A percentile compares a stretch with the other conserved stretches of the same genome.
These are phyloP conservation scores for Pachysolen tannophilus DNA, from an alignment of 805 yeast species.

Conservation along the genomic window DNA sequence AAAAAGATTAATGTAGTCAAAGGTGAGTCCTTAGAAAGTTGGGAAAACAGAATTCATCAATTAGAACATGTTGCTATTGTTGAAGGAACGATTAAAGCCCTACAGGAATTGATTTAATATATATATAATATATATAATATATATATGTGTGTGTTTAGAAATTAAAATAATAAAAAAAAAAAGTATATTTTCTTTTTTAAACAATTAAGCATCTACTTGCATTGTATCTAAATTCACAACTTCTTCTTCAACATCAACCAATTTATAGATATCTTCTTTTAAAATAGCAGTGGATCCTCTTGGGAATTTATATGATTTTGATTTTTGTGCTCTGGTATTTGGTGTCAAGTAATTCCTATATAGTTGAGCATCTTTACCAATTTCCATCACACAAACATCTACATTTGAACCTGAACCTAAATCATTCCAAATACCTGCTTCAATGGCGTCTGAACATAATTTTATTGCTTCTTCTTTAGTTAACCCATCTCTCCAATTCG, in stretches of 20 bases:
- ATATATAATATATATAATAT: no score
- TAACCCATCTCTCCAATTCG: conserved; percentile 74
- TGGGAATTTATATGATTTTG: conserved; percentile 73
- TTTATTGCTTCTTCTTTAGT: conserved; percentile 85
- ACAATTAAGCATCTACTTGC: conserved; percentile 37
- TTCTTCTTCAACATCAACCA: conserved; percentile 65
- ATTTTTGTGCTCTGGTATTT: conserved; percentile 77
- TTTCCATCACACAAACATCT: conserved; percentile 94
- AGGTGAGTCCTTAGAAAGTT: conserved; percentile 71
- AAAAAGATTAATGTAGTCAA: conserved; percentile 64
- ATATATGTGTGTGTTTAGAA: no score
- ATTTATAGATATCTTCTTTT: conserved; percentile 53
- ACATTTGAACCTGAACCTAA: conserved; percentile 98
- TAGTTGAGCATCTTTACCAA: conserved; percentile 79
- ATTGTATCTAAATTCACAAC: conserved; percentile 30
- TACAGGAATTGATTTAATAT: conserved; percentile 24
- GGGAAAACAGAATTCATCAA: conserved; percentile 75
- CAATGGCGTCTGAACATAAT: conserved; percentile 86
- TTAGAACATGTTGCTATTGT: conserved; percentile 90
- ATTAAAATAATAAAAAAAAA: background rate
- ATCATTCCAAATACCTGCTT: conserved; percentile 98
- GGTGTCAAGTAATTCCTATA: conserved; percentile 87
- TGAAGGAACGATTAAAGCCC: conserved; percentile 71
- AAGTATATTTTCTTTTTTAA: background rate
- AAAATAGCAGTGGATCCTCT: conserved; percentile 93